These are phyloP conservation scores for Helotiales sp. DNA, from an alignment of 2,329 filamentous ascomycete genomes.

Conservation along the genomic window DNA sequence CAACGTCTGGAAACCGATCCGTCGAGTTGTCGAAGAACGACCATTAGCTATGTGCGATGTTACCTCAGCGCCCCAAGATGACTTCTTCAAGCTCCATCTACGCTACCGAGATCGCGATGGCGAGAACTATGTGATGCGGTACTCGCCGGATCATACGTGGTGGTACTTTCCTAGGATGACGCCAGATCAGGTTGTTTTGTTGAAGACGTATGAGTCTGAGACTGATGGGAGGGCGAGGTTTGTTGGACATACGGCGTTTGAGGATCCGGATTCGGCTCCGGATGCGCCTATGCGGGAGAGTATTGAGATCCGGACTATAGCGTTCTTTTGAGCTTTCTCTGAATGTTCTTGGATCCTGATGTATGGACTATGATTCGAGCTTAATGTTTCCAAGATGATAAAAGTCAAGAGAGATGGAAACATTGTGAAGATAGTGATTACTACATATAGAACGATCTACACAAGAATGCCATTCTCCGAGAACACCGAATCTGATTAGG, in stretches of 20 bases:
- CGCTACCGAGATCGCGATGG: slow-evolving; percentile 16
- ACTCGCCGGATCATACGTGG: slow-evolving; percentile 15
- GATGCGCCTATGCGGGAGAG: slow-evolving; percentile 19
- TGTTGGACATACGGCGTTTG: slow-evolving; percentile 20
- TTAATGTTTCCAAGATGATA: too few relatives aligned
- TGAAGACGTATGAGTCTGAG: slow-evolving; percentile 20
- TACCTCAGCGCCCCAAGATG: slow-evolving; percentile 11
- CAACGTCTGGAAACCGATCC: slow-evolving; percentile 20
- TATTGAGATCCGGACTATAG: slow-evolving; percentile 21
- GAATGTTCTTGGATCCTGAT: too few relatives aligned
- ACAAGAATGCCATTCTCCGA: too few relatives aligned
- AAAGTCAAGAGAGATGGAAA: too few relatives aligned
- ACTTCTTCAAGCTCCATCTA: slow-evolving; percentile 21
- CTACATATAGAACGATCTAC: too few relatives aligned
- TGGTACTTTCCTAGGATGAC: slow-evolving; percentile 20
- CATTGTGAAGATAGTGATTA: too few relatives aligned
- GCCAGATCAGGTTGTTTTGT: slow-evolving; percentile 16
- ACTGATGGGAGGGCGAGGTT: slow-evolving; percentile 17
- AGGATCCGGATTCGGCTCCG: slow-evolving; percentile 12
- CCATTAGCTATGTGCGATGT: slow-evolving; percentile 20
- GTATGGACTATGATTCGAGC: too few relatives aligned
- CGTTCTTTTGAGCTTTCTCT: slow-evolving; percentile 20
- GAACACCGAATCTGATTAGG: too few relatives aligned
- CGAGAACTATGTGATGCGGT: slow-evolving; percentile 21
- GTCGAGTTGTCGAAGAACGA: slow-evolving; percentile 10